A percentile compares a stretch with the other conserved stretches of the same genome.
phyloP scores from a whole-genome alignment of 1,139 yeast genomes.

The Magnusiomyces sp. region DNA sequence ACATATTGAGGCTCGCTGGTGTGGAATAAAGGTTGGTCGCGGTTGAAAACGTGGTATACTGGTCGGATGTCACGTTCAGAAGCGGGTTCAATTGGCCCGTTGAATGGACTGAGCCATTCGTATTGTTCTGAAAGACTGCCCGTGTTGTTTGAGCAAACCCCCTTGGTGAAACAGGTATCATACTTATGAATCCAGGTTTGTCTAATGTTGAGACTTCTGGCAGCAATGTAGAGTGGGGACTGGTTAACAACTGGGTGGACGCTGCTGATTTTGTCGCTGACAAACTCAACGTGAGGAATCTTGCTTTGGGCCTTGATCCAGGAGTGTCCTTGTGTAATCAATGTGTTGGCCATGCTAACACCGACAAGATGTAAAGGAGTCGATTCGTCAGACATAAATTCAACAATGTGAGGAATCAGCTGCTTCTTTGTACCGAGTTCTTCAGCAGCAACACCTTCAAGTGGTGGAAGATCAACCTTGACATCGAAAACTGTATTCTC shows the following conservation, averaged over 20 bases:
- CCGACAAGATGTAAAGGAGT: slow-evolving; percentile 11
- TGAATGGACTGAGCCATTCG: slow-evolving; percentile 11
- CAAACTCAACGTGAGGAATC: slow-evolving; percentile 13
- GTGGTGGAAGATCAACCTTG: slow-evolving; percentile 9
- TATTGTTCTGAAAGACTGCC: slow-evolving; percentile 14
- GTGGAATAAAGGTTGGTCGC: slow-evolving; percentile 11
- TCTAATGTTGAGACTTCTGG: slow-evolving; percentile 10
- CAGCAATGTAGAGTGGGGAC: slow-evolving; percentile 9
- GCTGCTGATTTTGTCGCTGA: slow-evolving; percentile 9
- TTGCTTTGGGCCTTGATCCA: slow-evolving; percentile 11
- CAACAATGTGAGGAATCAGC: slow-evolving; percentile 13
- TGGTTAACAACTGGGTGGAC: slow-evolving; percentile 5
- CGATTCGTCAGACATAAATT: slow-evolving; percentile 11
- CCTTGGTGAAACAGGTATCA: slow-evolving; percentile 11
- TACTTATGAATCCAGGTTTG: slow-evolving; percentile 9
- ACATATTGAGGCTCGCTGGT: slow-evolving; percentile 13
- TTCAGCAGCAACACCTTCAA: background rate
- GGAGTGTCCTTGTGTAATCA: slow-evolving; percentile 11
- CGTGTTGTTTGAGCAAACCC: slow-evolving; percentile 6
- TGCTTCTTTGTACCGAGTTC: slow-evolving; percentile 2
- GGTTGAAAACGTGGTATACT: slow-evolving; percentile 13
- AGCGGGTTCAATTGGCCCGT: slow-evolving; percentile 12
- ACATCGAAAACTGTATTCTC: slow-evolving; percentile 13
- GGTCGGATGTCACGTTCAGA: slow-evolving; percentile 13
- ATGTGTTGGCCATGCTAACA: slow-evolving; percentile 9